These are phyloP conservation scores for Fusarium anguioides DNA, from an alignment of 2,329 filamentous ascomycete species.

Conservation along the genomic window DNA sequence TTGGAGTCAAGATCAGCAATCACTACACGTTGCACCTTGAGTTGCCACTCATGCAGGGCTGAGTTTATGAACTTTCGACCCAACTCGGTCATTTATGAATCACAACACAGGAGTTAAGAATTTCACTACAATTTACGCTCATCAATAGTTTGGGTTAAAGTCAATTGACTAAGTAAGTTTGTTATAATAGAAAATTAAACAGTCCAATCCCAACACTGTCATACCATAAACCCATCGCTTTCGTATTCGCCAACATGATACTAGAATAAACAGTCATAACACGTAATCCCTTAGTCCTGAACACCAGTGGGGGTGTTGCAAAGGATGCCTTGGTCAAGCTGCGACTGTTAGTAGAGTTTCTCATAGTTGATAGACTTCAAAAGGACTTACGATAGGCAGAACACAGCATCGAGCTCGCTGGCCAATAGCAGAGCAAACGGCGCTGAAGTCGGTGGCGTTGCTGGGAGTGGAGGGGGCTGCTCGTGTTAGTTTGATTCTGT, in stretches of 20 bases:
- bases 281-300: constrained; percentile 42
- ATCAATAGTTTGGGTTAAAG: too few species aligned
- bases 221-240: neutral
- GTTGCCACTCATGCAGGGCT: too few species aligned
- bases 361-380: fast-evolving
- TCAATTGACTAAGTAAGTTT: neutral
- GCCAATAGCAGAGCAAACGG: constrained; percentile 59
- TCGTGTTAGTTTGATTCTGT: neutral
- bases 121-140: neutral
- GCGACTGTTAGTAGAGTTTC: neutral
- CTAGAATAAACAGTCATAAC: neutral
- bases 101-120: neutral
- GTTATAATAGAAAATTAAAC: too few species aligned
- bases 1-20: too few species aligned
- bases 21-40: too few species aligned
- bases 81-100: too few species aligned
- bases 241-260: neutral
- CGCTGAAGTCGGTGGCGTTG: constrained; percentile 56
- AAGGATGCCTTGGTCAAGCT: constrained; percentile 51
- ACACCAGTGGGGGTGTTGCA: constrained; percentile 51
- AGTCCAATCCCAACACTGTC: neutral
- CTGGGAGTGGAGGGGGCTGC: constrained; percentile 49
- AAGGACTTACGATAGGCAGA: constrained; percentile 57
- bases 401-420: constrained; percentile 69
- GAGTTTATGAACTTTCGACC: too few species aligned